These are phyloP conservation scores for Paraphaeosphaeria sporulosa DNA, from an alignment of 2,329 filamentous ascomycete genomes.

Conservation along the genomic window DNA sequence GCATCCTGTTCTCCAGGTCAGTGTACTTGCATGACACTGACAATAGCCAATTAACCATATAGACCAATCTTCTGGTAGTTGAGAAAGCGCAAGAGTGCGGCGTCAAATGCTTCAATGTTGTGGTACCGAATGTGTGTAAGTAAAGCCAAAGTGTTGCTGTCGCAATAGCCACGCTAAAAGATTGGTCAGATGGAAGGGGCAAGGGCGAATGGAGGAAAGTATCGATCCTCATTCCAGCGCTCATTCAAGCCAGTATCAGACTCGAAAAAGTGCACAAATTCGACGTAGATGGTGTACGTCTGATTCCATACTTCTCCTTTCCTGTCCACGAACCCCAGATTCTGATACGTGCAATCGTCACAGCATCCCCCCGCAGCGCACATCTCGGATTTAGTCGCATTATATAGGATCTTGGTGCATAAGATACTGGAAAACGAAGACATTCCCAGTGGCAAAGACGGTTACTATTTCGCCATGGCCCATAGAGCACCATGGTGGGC, in stretches of 20 bases:
- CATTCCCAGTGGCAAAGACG: conserved; percentile 16
- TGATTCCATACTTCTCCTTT: not conserved
- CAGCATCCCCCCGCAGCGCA: conserved; percentile 16
- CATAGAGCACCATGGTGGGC: conserved; percentile 16
- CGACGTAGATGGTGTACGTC: conserved; percentile 41
- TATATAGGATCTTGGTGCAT: conserved; percentile 15
- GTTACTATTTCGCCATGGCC: conserved; percentile 19
- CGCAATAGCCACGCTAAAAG: no score
- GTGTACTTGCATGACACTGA: not conserved
- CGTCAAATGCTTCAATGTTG: conserved; percentile 21
- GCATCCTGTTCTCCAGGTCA: conserved; percentile 14
- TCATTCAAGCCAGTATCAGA: conserved; percentile 35
- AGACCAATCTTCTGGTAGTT: conserved; percentile 17
- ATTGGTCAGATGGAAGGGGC: conserved; percentile 22
- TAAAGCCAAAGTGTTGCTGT: no score
- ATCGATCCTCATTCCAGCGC: conserved; percentile 17
- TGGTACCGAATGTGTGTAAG: conserved; percentile 20
- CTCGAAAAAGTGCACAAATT: conserved; percentile 44
- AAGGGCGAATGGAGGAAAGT: conserved; percentile 24
- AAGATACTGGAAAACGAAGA: conserved; percentile 14
- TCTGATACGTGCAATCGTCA: not conserved
- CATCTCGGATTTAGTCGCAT: conserved; percentile 18
- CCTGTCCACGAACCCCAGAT: not conserved
- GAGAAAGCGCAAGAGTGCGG: conserved; percentile 19
- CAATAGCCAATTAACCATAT: not conserved